A percentile compares a stretch with the other conserved stretches of the same genome.
Evolutionary conservation across 2,329 filamentous ascomycete species (phyloP).

Genomic region (Fusarium tupiense): DNA sequence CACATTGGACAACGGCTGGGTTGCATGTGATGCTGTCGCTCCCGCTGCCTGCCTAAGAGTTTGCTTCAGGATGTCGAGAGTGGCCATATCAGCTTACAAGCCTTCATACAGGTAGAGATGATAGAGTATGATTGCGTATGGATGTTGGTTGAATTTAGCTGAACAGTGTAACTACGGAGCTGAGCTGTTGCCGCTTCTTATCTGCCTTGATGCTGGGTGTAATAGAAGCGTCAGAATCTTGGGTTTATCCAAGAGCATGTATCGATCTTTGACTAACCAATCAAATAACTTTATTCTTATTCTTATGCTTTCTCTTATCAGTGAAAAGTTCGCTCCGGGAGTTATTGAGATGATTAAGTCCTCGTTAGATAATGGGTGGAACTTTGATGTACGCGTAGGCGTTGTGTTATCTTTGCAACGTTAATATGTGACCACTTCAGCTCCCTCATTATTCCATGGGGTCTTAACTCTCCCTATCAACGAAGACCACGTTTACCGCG

Average conservation of each 20-base stretch:
- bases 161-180: not conserved
- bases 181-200: not conserved
- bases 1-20: not conserved
- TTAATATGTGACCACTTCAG: not conserved
- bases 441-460: not conserved
- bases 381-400: not conserved
- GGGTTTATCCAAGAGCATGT: not conserved
- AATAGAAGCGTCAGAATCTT: not conserved
- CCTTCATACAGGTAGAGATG: not conserved
- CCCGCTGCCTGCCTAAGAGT: not conserved
- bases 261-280: not conserved
- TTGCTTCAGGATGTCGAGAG: not conserved
- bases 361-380: not conserved
- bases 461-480: not conserved
- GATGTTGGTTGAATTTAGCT: not conserved
- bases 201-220: not conserved
- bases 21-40: not conserved
- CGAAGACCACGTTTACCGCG: not conserved
- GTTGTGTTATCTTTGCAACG: not conserved
- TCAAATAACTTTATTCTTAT: not conserved
- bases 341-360: not conserved
- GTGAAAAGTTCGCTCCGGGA: not conserved
- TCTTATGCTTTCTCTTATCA: not conserved
- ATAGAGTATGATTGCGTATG: not conserved
- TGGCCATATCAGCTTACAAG: not conserved